These are phyloP conservation scores for Lolium multiflorum DNA, from an alignment of 176 grass and related monocot species.

Conservation along the genomic window DNA sequence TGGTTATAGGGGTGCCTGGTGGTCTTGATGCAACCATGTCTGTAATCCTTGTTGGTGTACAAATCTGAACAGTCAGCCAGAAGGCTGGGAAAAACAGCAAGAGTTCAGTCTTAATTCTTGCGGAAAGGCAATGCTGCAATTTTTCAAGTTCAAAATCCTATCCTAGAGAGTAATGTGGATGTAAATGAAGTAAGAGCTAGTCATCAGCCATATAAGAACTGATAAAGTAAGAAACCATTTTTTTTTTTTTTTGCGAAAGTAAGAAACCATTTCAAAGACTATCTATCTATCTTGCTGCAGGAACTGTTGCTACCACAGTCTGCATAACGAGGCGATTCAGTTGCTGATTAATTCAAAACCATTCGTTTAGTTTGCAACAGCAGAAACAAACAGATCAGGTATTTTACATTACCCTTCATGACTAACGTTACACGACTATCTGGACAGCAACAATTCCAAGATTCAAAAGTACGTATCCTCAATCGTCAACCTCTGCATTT, in stretches of 20 bases:
- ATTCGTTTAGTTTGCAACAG: background rate
- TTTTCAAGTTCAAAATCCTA: background rate
- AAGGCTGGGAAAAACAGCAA: constrained; percentile 11
- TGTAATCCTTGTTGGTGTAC: background rate
- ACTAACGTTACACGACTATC: background rate
- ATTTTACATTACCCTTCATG: background rate
- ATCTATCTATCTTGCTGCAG: background rate
- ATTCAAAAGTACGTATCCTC: background rate
- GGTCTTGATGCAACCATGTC: constrained; percentile 58
- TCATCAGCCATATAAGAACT: background rate
- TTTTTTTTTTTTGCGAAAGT: no score
- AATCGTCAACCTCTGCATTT: background rate
- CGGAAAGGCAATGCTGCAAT: constrained; percentile 1
- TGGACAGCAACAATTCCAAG: background rate
- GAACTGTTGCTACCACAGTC: background rate
- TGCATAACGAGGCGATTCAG: background rate
- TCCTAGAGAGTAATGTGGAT: background rate
- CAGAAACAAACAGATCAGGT: background rate
- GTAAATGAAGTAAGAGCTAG: background rate
- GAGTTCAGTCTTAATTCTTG: constrained; percentile 7
- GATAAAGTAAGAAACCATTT: background rate
- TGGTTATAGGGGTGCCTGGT: constrained; percentile 69
- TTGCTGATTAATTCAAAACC: background rate
- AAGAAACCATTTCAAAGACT: background rate
- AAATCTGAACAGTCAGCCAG: constrained; percentile 1